Base-by-base conservation (phyloP, 495 filamentous ascomycete genomes). In the Evansstolkia leycettana region DNA sequence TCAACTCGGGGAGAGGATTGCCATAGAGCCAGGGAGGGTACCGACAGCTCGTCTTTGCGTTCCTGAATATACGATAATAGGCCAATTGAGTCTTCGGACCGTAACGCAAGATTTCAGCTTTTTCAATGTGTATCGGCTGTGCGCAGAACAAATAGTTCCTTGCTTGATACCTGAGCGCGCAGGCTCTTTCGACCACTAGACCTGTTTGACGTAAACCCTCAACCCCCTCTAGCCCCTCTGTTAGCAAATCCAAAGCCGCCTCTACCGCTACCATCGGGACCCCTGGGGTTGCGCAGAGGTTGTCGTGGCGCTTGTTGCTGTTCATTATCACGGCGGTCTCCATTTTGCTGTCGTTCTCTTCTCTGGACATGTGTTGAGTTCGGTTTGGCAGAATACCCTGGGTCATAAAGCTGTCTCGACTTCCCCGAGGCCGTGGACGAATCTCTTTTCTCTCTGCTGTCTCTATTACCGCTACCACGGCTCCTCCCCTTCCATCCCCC, bases 201-300 rank as follows among this genome's bases (percentile, higher is more conserved):
- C n/a, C n/a, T n/a, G n/a, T 33, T 33, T 19, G 14, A n/a, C 13
- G n/a, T 33, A 33, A 6, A 33, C 7, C 5, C 9, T 33, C 13
- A 62, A 37, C 46, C 41, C 38, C 42, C 46, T 46, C 54, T 54
- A 9, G 55, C 58, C 27, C 75, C 76, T 41, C 75, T 57, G 26
- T 55, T 55, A 24, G 56, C 61, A 38, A 76, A 74, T 43, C 73
- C 77, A 50, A 83, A 84, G 1, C 83, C 83, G 28, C 78, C 79
- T 52, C 77, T 71, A 37, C 80, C 84, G 48, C 70, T 84, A 17
- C 65, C 64, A 54, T 92, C 83, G 7, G 86, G 86, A 2, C 80
- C 82, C 40, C 74, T 69, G 14, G 86, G 86, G 46, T 60, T 58
- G 20, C 86, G 75, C 37, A 81, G 73, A 12, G 70, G 72, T 28